Conservation (phyloP, 1,284 basidiomycete genomes). For the Malassezia dermatis region DNA sequence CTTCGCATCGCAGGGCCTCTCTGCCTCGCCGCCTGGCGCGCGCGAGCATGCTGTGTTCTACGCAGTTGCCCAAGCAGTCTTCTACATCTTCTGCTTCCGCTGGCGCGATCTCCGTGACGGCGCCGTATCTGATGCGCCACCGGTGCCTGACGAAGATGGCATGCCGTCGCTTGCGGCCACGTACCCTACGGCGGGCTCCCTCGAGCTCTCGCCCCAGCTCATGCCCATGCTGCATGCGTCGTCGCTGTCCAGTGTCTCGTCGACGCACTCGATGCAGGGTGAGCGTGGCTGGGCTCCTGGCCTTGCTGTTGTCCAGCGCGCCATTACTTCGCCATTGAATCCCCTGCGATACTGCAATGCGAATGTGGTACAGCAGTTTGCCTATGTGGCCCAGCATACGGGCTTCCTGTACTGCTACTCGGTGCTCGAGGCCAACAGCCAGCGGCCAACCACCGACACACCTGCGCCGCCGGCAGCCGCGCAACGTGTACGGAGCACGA, state of each 20-base stretch:
- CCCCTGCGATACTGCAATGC: constrained; percentile 65
- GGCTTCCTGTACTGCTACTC: constrained; percentile 91
- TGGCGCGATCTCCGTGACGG: constrained; percentile 66
- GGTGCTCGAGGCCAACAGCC: constrained; percentile 69
- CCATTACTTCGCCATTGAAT: constrained; percentile 72
- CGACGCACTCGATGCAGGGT: constrained; percentile 15
- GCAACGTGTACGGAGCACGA: background rate
- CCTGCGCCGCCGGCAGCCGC: background rate
- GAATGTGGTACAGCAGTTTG: constrained; percentile 85
- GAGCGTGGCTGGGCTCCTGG: constrained; percentile 64
- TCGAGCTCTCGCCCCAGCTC: constrained; percentile 16
- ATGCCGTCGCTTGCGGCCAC: constrained; percentile 11
- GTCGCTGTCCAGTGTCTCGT: constrained; percentile 5
- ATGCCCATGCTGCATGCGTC: constrained; percentile 11
- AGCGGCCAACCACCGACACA: constrained; percentile 7
- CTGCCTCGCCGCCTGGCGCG: constrained; percentile 23
- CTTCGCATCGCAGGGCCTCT: constrained; percentile 32
- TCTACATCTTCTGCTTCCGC: constrained; percentile 95
- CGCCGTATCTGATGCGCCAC: background rate
- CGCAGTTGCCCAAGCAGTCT: constrained; percentile 81
- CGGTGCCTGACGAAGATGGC: constrained; percentile 14
- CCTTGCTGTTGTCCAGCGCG: constrained; percentile 67
- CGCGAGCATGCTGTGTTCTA: constrained; percentile 59
- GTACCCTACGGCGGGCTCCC: constrained; percentile 10
- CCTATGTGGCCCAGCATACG: constrained; percentile 79